These are phyloP conservation scores for Fusarium acutatum DNA, from an alignment of 2,329 filamentous ascomycete genomes.

Conservation along the genomic window DNA sequence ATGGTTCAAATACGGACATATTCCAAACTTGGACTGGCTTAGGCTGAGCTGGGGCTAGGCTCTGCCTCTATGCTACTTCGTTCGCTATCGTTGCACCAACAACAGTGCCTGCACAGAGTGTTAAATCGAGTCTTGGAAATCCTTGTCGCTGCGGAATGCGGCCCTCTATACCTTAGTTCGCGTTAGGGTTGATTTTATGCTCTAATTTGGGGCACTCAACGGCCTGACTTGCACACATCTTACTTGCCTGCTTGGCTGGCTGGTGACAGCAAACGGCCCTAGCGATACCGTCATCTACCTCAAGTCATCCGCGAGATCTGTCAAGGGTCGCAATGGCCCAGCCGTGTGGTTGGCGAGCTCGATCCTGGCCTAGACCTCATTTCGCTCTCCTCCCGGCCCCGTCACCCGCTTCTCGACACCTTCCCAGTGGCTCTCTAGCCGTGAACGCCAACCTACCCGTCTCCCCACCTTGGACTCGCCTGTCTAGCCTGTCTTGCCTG, in stretches of 20 bases:
- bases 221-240: slow-evolving; percentile 6
- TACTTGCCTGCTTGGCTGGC: not conserved
- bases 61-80: not conserved
- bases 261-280: slow-evolving; percentile 23
- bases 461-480: slow-evolving; percentile 34
- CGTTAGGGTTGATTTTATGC: slow-evolving; percentile 6
- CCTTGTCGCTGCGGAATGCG: slow-evolving; percentile 27
- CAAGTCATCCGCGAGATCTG: slow-evolving; percentile 37
- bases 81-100: not conserved
- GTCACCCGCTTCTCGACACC: slow-evolving; percentile 42
- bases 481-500: slow-evolving; percentile 28
- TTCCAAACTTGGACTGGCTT: not conserved
- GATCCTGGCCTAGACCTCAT: slow-evolving; percentile 40
- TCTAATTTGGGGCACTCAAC: slow-evolving; percentile 23
- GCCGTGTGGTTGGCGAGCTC: slow-evolving; percentile 40
- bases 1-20: slow-evolving; percentile 10
- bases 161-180: slow-evolving; percentile 34
- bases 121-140: not conserved
- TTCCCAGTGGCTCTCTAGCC: slow-evolving; percentile 37
- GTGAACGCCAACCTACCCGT: slow-evolving; percentile 37
- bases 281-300: slow-evolving; percentile 33
- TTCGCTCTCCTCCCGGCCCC: slow-evolving; percentile 43
- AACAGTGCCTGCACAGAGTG: not conserved
- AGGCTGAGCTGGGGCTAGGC: not conserved
- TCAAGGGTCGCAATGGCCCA: slow-evolving; percentile 39